phyloP scores from a whole-genome alignment of 2,329 filamentous ascomycete species.

The Neonectria coccinea region DNA sequence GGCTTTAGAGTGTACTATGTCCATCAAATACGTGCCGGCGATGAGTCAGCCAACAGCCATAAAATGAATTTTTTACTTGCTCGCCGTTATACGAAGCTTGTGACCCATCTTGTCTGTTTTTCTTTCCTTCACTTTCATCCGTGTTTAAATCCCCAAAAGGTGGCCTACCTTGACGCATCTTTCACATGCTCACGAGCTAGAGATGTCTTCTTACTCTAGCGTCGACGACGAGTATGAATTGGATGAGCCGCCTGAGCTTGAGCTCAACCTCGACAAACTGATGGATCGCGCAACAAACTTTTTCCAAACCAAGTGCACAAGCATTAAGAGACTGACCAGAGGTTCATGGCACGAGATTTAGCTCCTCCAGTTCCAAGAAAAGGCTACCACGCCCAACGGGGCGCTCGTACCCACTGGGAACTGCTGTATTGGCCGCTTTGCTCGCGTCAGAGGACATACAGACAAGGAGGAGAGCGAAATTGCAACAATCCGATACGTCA shows the following conservation, averaged over 20 bases:
- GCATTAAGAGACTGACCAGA: neutral
- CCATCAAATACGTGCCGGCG: too few relatives aligned
- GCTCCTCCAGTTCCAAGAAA: conserved; percentile 2
- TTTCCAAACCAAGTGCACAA: conserved; percentile 6
- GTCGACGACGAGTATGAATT: conserved; percentile 11
- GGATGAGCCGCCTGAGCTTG: conserved; percentile 11
- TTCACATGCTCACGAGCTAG: too few relatives aligned
- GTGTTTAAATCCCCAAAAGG: too few relatives aligned
- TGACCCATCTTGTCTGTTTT: too few relatives aligned
- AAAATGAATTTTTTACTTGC: too few relatives aligned
- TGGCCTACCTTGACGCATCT: too few relatives aligned
- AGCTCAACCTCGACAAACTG: neutral
- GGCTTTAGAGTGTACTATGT: too few relatives aligned
- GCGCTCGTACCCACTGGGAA: neutral
- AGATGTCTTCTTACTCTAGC: conserved; percentile 12
- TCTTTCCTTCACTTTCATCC: too few relatives aligned
- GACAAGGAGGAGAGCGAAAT: conserved; percentile 21
- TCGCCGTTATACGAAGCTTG: too few relatives aligned
- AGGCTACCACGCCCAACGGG: neutral
- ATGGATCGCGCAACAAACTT: neutral
- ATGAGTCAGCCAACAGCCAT: too few relatives aligned
- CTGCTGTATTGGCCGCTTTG: conserved; percentile 16
- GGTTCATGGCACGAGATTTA: conserved; percentile 19
- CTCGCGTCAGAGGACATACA: conserved; percentile 3
- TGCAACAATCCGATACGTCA: conserved; percentile 16